Percentiles rank a stretch among this genome's conserved stretches.
Evolutionary conservation across 2,329 filamentous ascomycete species (phyloP).

Genomic region (Beauveria pseudobassiana): DNA sequence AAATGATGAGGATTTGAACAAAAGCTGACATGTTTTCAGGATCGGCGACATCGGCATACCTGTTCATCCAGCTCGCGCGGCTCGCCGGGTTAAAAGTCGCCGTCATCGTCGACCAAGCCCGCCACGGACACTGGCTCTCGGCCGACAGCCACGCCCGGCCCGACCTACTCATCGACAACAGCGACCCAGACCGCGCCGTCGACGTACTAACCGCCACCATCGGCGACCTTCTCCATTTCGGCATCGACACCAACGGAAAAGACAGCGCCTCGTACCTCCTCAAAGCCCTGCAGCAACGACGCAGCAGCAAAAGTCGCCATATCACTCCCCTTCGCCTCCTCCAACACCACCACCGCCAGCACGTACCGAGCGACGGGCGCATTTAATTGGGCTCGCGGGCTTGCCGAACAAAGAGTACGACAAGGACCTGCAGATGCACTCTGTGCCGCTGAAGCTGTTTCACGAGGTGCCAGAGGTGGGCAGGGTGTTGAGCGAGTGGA

Average conservation of each 20-base stretch:
- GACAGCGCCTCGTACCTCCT: constrained; percentile 55
- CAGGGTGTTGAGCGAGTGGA: constrained; percentile 54
- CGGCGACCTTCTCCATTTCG: constrained; percentile 53
- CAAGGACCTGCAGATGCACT: constrained; percentile 48
- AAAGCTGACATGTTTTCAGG: constrained; percentile 28
- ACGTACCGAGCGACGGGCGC: constrained; percentile 23
- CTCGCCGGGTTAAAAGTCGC: constrained; percentile 58
- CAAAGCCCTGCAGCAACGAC: constrained; percentile 32
- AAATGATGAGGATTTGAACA: too few relatives aligned
- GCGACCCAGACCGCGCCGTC: constrained; percentile 57
- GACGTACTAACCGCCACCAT: constrained; percentile 56
- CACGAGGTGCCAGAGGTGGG: constrained; percentile 61
- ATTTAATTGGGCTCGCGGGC: constrained; percentile 62
- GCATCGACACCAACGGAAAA: constrained; percentile 58
- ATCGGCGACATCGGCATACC: constrained; percentile 62
- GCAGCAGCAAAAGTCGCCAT: too few relatives aligned
- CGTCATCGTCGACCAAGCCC: constrained; percentile 57
- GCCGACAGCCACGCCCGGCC: constrained; percentile 36
- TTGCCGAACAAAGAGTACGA: constrained; percentile 52
- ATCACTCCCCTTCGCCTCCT: constrained; percentile 27
- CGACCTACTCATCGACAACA: constrained; percentile 62
- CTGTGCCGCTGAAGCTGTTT: constrained; percentile 68
- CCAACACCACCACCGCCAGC: constrained; percentile 24
- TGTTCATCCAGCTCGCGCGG: constrained; percentile 61
- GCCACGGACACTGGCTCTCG: constrained; percentile 53